Percentiles rank a stretch among this genome's conserved stretches.
Conservation (phyloP, 1,139 yeast species). For the Zygotorulaspora mrakii region DNA sequence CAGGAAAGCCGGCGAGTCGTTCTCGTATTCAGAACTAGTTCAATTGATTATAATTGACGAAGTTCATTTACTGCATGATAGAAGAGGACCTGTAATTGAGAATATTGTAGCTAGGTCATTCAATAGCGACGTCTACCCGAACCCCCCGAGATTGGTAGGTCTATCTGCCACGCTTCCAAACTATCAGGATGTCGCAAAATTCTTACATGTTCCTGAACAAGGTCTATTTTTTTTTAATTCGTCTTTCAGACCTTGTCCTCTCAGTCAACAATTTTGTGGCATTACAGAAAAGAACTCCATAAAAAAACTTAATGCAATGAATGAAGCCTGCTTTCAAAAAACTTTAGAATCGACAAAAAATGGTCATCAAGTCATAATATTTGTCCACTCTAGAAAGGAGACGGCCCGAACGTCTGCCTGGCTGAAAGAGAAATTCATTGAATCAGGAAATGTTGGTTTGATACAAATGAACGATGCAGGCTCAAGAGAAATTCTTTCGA, state of each 20-base stretch:
- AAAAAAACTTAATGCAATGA: slow-evolving; percentile 76
- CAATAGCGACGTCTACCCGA: slow-evolving; percentile 42
- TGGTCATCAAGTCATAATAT: slow-evolving; percentile 71
- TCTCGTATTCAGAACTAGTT: slow-evolving; percentile 59
- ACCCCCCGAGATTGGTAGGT: slow-evolving; percentile 65
- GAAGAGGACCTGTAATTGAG: slow-evolving; percentile 92
- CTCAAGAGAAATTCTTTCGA: slow-evolving; percentile 55
- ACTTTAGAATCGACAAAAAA: slow-evolving; percentile 61
- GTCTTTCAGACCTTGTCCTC: slow-evolving; percentile 85
- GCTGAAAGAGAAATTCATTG: slow-evolving; percentile 58
- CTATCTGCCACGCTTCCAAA: slow-evolving; percentile 94
- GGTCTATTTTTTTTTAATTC: slow-evolving; percentile 72
- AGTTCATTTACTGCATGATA: slow-evolving; percentile 88
- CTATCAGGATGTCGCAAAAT: slow-evolving; percentile 80
- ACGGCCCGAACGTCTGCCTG: slow-evolving; percentile 80
- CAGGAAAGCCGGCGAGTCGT: slow-evolving; percentile 60
- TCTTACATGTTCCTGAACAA: slow-evolving; percentile 61
- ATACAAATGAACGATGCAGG: slow-evolving; percentile 53
- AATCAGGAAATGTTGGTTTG: slow-evolving; percentile 49
- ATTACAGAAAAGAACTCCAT: slow-evolving; percentile 81
- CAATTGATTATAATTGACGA: slow-evolving; percentile 85
- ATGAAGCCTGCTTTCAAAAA: slow-evolving; percentile 87
- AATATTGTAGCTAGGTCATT: slow-evolving; percentile 76
- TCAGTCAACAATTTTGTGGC: slow-evolving; percentile 84
- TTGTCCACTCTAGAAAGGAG: slow-evolving; percentile 93